A percentile compares a stretch with the other conserved stretches of the same genome.
These are phyloP conservation scores for Xylaria bambusicola DNA, from an alignment of 495 filamentous ascomycete species.

Conservation along the genomic window DNA sequence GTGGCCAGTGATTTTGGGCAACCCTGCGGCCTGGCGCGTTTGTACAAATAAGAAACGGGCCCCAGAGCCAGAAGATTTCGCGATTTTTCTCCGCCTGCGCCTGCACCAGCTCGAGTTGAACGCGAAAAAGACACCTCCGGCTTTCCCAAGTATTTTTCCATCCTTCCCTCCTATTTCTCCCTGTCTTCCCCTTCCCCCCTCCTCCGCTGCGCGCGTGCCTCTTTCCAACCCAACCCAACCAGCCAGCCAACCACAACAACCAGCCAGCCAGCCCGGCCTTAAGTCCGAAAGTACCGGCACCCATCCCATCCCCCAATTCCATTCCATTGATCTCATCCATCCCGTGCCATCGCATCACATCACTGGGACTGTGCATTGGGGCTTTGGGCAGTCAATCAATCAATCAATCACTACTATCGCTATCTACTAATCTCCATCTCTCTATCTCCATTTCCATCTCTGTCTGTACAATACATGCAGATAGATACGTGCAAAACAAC, in stretches of 20 bases:
- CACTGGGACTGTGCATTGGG: too few relatives aligned
- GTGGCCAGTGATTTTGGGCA: slow-evolving; percentile 28
- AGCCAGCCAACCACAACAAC: too few relatives aligned
- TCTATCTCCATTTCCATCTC: too few relatives aligned
- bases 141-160: slow-evolving; percentile 38
- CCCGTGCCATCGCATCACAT: too few relatives aligned
- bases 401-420: too few relatives aligned
- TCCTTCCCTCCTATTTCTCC: slow-evolving; percentile 42
- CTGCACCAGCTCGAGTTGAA: slow-evolving; percentile 27
- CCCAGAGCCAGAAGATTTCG: slow-evolving; percentile 41
- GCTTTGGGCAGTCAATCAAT: too few relatives aligned
- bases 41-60: slow-evolving; percentile 48
- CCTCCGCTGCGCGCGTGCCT: slow-evolving; percentile 33
- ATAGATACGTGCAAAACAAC: slow-evolving; percentile 16
- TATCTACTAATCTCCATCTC: too few relatives aligned
- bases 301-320: too few relatives aligned
- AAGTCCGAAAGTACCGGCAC: slow-evolving; percentile 21
- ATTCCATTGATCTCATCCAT: too few relatives aligned
- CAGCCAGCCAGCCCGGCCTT: slow-evolving; percentile 35
- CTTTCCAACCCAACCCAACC: slow-evolving; percentile 35
- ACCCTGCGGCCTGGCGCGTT: slow-evolving; percentile 25
- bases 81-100: slow-evolving; percentile 29
- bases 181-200: slow-evolving; percentile 39
- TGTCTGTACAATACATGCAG: too few relatives aligned
- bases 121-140: slow-evolving; percentile 36